Evolutionary conservation across 2,329 filamentous ascomycete genomes (phyloP).

Genomic region (Emergomyces pasteurianus): DNA sequence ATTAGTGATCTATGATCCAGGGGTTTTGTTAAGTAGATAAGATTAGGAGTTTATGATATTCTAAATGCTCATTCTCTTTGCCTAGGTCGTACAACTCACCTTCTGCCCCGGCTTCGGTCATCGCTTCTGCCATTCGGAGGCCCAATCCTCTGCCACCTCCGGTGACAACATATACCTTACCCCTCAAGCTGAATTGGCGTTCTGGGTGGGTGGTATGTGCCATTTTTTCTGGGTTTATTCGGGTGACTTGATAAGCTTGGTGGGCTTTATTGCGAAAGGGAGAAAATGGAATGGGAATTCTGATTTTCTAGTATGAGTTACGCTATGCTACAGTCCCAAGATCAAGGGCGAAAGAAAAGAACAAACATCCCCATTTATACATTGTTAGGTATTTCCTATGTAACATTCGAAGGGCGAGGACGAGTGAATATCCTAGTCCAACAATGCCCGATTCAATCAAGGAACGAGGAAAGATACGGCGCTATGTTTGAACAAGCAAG

Average conservation of each 20-base stretch:
- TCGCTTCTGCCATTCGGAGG: conserved; percentile 33
- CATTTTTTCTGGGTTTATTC: neutral
- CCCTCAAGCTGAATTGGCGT: conserved; percentile 30
- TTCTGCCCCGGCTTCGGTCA: conserved; percentile 36
- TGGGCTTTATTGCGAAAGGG: neutral
- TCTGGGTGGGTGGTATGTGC: neutral
- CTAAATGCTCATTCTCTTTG: neutral
- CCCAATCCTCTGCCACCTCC: conserved; percentile 33
- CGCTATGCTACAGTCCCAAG: neutral
- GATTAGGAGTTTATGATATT: neutral
- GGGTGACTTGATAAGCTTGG: neutral
- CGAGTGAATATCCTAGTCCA: neutral
- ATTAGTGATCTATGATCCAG: neutral
- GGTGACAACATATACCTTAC: conserved; percentile 29
- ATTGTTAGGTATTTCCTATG: neutral
- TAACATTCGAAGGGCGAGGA: too few relatives aligned
- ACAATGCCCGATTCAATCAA: neutral
- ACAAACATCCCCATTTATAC: neutral
- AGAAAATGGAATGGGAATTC: neutral
- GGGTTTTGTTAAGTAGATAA: neutral
- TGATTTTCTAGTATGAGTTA: neutral
- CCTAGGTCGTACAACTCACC: conserved; percentile 16
- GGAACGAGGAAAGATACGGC: neutral
- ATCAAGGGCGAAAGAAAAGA: neutral
- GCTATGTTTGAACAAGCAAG: neutral